phyloP scores from a whole-genome alignment of 352 stramenopile genomes.

The Nannochloropsis limnetica region DNA sequence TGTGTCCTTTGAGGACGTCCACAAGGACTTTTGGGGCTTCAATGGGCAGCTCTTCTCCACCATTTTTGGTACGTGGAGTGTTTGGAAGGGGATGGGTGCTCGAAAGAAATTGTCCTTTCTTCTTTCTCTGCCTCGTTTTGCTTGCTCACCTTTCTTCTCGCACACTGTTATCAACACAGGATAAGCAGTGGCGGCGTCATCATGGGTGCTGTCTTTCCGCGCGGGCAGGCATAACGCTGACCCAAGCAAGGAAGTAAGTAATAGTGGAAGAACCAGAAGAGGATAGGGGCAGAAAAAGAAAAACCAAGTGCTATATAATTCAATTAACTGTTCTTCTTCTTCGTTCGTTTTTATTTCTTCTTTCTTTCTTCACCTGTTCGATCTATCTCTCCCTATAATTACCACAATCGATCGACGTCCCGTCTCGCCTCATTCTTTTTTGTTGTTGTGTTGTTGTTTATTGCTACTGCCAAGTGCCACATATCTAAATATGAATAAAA shows the following conservation, averaged over 20 bases:
- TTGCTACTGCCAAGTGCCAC: not conserved
- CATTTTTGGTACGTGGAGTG: constrained; percentile 25
- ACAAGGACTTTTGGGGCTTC: constrained; percentile 27
- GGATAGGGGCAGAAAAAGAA: not conserved
- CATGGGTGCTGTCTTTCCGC: not conserved
- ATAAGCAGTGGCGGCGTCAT: no score
- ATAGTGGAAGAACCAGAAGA: not conserved
- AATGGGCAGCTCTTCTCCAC: constrained; percentile 29
- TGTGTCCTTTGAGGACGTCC: constrained; percentile 10
- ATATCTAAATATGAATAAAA: not conserved
- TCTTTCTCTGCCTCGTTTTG: no score
- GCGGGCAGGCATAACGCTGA: not conserved
- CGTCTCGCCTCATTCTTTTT: not conserved
- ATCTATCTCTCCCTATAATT: not conserved
- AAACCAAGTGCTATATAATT: not conserved
- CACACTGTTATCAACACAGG: not conserved
- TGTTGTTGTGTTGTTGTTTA: not conserved
- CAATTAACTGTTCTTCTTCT: not conserved
- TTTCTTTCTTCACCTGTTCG: not conserved
- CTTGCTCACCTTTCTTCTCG: not conserved
- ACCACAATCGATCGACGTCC: not conserved
- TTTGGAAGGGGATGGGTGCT: not conserved
- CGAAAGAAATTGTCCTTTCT: not conserved
- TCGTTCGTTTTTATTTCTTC: not conserved
- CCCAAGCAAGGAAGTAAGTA: not conserved